Conservation (phyloP, 2,329 filamentous ascomycete genomes). For the Podosphaera fusca region DNA sequence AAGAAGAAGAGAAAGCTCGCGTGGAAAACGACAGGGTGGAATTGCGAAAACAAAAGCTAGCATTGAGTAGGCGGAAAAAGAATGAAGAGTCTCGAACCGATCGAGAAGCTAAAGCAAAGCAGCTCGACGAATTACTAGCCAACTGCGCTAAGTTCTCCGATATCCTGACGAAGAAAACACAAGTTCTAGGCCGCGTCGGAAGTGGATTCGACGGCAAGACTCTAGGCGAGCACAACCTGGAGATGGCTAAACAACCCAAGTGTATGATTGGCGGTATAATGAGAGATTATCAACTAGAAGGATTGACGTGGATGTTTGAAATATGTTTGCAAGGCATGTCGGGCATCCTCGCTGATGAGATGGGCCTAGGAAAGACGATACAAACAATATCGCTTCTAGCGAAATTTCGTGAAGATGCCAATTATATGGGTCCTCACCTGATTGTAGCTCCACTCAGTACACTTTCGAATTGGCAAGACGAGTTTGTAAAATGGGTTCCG, state of each 20-base stretch:
- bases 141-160: slow-evolving; percentile 38
- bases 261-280: slow-evolving; percentile 73
- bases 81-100: slow-evolving; percentile 25
- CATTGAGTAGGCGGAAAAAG: slow-evolving; percentile 22
- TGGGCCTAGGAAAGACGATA: slow-evolving; percentile 36
- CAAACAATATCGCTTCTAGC: slow-evolving; percentile 34
- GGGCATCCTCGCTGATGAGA: slow-evolving; percentile 34
- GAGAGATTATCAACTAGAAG: slow-evolving; percentile 85
- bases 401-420: slow-evolving; percentile 64
- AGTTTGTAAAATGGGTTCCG: slow-evolving; percentile 79
- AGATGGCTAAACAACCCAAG: slow-evolving; percentile 66
- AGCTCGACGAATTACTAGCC: slow-evolving; percentile 33
- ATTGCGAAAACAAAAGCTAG: slow-evolving; percentile 9
- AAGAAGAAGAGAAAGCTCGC: slow-evolving; percentile 24
- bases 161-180: slow-evolving; percentile 39
- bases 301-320: slow-evolving; percentile 71
- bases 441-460: slow-evolving; percentile 83
- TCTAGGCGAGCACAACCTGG: slow-evolving; percentile 40
- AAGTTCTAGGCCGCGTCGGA: slow-evolving; percentile 37
- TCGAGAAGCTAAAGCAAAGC: slow-evolving; percentile 31
- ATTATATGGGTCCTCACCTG: slow-evolving; percentile 65
- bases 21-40: slow-evolving; percentile 26
- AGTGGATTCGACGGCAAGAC: slow-evolving; percentile 35
- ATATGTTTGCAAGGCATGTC: slow-evolving; percentile 42
- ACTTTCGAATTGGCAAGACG: slow-evolving; percentile 84